Percentiles rank a stretch among this genome's conserved stretches.
Evolutionary conservation across 306 rosid species (phyloP).

Genomic region (Luffa aegyptiaca): DNA sequence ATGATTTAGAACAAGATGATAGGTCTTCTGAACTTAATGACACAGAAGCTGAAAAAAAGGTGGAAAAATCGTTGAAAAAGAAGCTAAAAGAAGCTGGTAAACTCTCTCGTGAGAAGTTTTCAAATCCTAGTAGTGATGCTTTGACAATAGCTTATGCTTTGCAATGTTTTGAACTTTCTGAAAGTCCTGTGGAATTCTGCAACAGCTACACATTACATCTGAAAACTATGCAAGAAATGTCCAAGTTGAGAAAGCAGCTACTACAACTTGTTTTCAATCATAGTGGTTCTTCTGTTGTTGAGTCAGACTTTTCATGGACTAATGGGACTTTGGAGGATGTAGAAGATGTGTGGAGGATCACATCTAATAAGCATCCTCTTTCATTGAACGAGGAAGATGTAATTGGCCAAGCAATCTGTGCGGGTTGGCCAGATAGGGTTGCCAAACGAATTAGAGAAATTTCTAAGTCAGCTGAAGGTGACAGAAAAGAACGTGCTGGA

Average conservation of each 20-base stretch:
- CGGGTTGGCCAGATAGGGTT: constrained; percentile 98
- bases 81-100: constrained; percentile 54
- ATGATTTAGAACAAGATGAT: constrained; percentile 24
- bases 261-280: constrained; percentile 59
- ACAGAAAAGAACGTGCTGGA: constrained; percentile 26
- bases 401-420: constrained; percentile 79
- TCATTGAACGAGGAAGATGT: constrained; percentile 60
- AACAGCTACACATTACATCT: constrained; percentile 51
- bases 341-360: constrained; percentile 50
- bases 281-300: constrained; percentile 26
- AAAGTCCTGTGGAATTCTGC: constrained; percentile 44
- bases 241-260: constrained; percentile 72
- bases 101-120: constrained; percentile 49
- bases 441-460: constrained; percentile 56
- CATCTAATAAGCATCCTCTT: constrained; percentile 50
- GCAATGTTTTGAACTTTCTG: constrained; percentile 67
- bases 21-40: constrained; percentile 16
- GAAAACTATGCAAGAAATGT: constrained; percentile 96
- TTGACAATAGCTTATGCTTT: constrained; percentile 60
- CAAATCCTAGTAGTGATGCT: constrained; percentile 67
- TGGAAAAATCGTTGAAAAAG: constrained; percentile 46
- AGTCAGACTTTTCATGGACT: constrained; percentile 50
- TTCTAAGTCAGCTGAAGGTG: constrained; percentile 34
- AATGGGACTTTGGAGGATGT: constrained; percentile 55
- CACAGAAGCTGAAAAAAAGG: constrained; percentile 28